Conservation (phyloP, 2,329 filamentous ascomycete species). For the Chalaropsis ovoidea region DNA sequence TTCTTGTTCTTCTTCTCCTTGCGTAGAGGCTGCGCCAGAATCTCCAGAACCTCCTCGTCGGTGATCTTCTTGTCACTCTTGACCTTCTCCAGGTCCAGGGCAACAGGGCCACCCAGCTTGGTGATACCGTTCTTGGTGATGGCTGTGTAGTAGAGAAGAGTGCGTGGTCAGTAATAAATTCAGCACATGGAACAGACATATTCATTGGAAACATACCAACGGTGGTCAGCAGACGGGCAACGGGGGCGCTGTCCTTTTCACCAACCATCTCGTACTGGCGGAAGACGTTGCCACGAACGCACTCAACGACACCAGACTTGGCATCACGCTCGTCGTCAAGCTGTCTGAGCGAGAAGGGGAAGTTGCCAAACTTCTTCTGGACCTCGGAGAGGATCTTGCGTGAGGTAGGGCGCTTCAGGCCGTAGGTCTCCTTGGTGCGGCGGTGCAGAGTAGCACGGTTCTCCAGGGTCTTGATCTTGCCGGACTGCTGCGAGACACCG, state of each 20-base stretch:
- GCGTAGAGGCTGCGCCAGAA: constrained; percentile 82
- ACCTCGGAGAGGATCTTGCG: constrained; percentile 88
- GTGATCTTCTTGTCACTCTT: constrained; percentile 97
- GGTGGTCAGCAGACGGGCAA: constrained; percentile 80
- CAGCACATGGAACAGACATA: neutral
- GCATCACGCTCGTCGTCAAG: constrained; percentile 92
- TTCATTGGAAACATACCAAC: constrained; percentile 60
- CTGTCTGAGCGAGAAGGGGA: constrained; percentile 96
- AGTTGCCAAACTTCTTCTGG: constrained; percentile 92
- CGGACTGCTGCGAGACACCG: constrained; percentile 77
- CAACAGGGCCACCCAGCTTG: constrained; percentile 66
- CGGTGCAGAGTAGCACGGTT: constrained; percentile 87
- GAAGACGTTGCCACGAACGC: constrained; percentile 83
- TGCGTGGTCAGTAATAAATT: constrained; percentile 19
- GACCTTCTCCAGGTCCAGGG: constrained; percentile 68
- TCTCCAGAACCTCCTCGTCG: constrained; percentile 90
- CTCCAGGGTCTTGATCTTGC: constrained; percentile 88
- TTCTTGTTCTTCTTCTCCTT: constrained; percentile 87
- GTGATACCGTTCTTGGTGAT: constrained; percentile 97
- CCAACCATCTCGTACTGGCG: constrained; percentile 93
- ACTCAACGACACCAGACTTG: constrained; percentile 93
- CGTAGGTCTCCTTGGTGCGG: constrained; percentile 83
- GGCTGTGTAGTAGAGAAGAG: constrained; percentile 42
- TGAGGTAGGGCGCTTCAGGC: constrained; percentile 86
- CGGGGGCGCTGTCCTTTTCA: constrained; percentile 78